These are phyloP conservation scores for Peniophora sp. DNA, from an alignment of 1,284 basidiomycete genomes.

Conservation along the genomic window DNA sequence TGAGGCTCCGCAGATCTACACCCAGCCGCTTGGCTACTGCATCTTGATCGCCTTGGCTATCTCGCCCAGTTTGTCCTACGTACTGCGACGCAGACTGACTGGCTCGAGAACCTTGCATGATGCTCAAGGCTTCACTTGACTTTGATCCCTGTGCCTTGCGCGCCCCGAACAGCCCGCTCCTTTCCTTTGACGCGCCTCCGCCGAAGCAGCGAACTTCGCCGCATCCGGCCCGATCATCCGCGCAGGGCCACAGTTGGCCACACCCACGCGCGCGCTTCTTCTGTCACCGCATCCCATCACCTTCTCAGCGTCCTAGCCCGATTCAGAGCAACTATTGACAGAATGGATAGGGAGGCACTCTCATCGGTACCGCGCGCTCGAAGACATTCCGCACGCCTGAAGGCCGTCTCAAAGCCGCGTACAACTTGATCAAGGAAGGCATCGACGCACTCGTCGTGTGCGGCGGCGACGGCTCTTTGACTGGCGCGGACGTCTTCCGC, in stretches of 20 bases:
- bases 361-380: conserved; percentile 94
- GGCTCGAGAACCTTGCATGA: too few relatives aligned
- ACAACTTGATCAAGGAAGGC: conserved; percentile 91
- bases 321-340: neutral
- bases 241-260: too few relatives aligned
- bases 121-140: too few relatives aligned
- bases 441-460: conserved; percentile 97
- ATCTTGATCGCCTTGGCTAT: too few relatives aligned
- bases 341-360: conserved; percentile 75
- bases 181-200: neutral
- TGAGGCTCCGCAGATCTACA: too few relatives aligned
- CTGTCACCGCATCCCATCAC: neutral
- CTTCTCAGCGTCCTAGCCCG: neutral
- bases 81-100: too few relatives aligned
- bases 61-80: too few relatives aligned
- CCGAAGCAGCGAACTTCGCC: too few relatives aligned
- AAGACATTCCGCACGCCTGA: conserved; percentile 81
- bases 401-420: conserved; percentile 81
- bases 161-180: neutral
- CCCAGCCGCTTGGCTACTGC: too few relatives aligned
- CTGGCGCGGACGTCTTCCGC: conserved; percentile 91
- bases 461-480: conserved; percentile 94
- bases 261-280: too few relatives aligned
- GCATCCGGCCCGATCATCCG: too few relatives aligned
- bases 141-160: too few relatives aligned